phyloP scores from a whole-genome alignment of 352 stramenopile species.

The Globisporangium iwayamae region DNA sequence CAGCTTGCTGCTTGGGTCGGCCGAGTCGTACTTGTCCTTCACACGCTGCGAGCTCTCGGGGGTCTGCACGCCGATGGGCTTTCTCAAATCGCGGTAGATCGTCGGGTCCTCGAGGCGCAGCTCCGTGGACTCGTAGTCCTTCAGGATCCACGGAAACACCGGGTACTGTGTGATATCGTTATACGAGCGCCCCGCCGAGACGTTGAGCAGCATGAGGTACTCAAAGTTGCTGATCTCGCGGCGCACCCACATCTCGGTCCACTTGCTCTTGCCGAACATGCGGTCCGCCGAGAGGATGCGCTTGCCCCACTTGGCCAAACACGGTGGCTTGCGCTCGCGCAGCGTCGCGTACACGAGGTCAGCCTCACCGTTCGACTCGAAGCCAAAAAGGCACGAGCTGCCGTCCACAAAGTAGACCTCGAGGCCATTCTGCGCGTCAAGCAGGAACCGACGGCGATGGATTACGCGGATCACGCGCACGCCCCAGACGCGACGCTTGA shows the following conservation, averaged over 20 bases:
- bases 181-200: slow-evolving; percentile 93
- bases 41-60: slow-evolving; percentile 39
- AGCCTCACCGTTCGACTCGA: slow-evolving; percentile 60
- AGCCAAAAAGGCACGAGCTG: slow-evolving; percentile 72
- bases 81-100: slow-evolving; percentile 95
- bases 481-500: slow-evolving; percentile 74
- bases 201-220: slow-evolving; percentile 96
- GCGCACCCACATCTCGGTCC: slow-evolving; percentile 85
- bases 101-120: slow-evolving; percentile 91
- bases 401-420: slow-evolving; percentile 87
- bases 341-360: slow-evolving; percentile 79
- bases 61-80: slow-evolving; percentile 94
- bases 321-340: slow-evolving; percentile 77
- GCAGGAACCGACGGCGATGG: slow-evolving; percentile 67
- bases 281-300: slow-evolving; percentile 63
- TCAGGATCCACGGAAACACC: slow-evolving; percentile 97
- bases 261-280: slow-evolving; percentile 80
- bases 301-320: slow-evolving; percentile 74
- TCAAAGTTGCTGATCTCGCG: slow-evolving; percentile 92
- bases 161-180: slow-evolving; percentile 98
- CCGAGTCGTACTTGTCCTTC: slow-evolving; percentile 38
- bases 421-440: slow-evolving; percentile 67
- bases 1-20: slow-evolving; percentile 42
- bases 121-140: slow-evolving; percentile 92
- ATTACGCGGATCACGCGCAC: slow-evolving; percentile 80